phyloP scores from a whole-genome alignment of 2,329 filamentous ascomycete species.

The Claviceps cyperi region DNA sequence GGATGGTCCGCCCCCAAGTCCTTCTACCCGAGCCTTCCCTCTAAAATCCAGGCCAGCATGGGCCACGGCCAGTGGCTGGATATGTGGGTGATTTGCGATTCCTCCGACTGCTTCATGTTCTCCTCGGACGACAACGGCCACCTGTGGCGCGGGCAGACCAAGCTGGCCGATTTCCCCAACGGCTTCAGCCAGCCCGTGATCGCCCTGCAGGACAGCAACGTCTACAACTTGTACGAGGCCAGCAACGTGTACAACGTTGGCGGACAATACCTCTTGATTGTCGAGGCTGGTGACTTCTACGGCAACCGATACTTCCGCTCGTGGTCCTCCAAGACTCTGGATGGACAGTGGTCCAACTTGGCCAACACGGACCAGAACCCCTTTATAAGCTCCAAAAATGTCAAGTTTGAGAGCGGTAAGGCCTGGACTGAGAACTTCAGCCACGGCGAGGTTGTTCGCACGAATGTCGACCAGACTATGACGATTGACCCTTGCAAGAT shows the following conservation, averaged over 20 bases:
- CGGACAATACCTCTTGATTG: slow-evolving; percentile 52
- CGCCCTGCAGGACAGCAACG: slow-evolving; percentile 35
- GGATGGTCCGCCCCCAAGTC: not conserved
- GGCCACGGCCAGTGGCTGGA: slow-evolving; percentile 41
- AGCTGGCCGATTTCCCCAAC: slow-evolving; percentile 46
- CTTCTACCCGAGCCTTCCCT: not conserved
- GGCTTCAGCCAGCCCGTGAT: slow-evolving; percentile 39
- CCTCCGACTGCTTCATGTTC: slow-evolving; percentile 50
- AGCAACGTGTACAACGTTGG: slow-evolving; percentile 50
- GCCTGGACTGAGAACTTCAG: slow-evolving; percentile 52
- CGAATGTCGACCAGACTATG: slow-evolving; percentile 45
- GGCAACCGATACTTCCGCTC: slow-evolving; percentile 50
- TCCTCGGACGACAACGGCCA: slow-evolving; percentile 53
- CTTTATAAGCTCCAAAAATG: slow-evolving; percentile 53
- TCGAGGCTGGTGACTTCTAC: slow-evolving; percentile 41
- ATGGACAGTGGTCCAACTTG: slow-evolving; percentile 43
- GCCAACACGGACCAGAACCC: slow-evolving; percentile 40
- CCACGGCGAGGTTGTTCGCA: slow-evolving; percentile 47
- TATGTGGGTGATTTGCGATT: slow-evolving; percentile 49
- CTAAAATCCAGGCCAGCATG: slow-evolving; percentile 27
- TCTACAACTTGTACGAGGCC: slow-evolving; percentile 47
- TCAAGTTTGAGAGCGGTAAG: slow-evolving; percentile 26
- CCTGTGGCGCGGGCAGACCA: slow-evolving; percentile 50
- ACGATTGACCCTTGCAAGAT: slow-evolving; percentile 49
- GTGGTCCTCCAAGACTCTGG: slow-evolving; percentile 43